Base-by-base conservation (phyloP, 2,329 filamentous ascomycete genomes). In the Penicillium sp. region DNA sequence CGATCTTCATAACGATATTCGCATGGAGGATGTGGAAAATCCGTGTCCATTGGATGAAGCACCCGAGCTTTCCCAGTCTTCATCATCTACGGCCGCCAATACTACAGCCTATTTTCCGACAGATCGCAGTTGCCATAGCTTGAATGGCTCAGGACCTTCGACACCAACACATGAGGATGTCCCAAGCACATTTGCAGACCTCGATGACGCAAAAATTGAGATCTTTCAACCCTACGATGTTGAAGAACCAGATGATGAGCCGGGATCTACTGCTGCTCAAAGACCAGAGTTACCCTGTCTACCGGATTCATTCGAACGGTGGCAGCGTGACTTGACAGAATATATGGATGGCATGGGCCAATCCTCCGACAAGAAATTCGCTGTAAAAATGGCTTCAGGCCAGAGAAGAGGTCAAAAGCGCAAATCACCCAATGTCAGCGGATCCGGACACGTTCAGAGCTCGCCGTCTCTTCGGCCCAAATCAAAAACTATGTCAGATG, bases 191-290 rank as follows among this genome's bases (percentile, higher is more conserved):
- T 16, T 30, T 27, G 25, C 22, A 38, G 36, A 40, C 22, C 35
- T 16, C 3, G 33, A 2, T 18, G 56, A 67, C 3, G 27, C 2
- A 24, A 57, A 67, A 46, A 54, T 63, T 11, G 63, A 70, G 48
- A 61, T 70, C 3, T 57, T 75, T 18, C 63, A 58, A 18, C 74
- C 74, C 14, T 75, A 75, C 55, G 68, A 60, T 24, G 63, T 72
- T n/a, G 70, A 71, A 51, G 70, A 72, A 43, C 65, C 69, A 7
- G 64, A 66, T 14, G 66, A 69, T 30, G 64, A 69, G 2, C 35
- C 60, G 7, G 38, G 41, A 10, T 25, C 45, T 24, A n/a, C 25
- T 14, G 22, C 25, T 14, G 22, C 44, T 8, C 41, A 36, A 25
- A 43, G 42, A n/a, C 44, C 39, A 25, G 43, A 51, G 48, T 58